Percentiles rank a stretch among this genome's conserved stretches.
These are phyloP conservation scores for Hyaloperonospora brassicae DNA, from an alignment of 352 stramenopile genomes.

Conservation along the genomic window DNA sequence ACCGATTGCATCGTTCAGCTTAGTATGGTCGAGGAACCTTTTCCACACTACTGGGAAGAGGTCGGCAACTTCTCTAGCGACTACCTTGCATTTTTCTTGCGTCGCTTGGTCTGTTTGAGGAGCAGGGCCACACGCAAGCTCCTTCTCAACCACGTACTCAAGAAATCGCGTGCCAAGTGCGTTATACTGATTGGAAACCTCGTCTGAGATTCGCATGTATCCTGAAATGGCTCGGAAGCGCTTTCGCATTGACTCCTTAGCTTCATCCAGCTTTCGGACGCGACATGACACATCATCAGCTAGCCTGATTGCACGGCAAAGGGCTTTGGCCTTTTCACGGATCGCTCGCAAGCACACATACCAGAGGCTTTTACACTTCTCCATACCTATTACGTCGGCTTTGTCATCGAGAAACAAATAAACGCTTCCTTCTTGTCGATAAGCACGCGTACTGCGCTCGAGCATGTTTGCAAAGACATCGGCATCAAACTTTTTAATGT, in stretches of 20 bases:
- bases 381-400: conserved; percentile 65
- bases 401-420: conserved; percentile 60
- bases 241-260: conserved; percentile 31
- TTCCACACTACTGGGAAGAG: conserved; percentile 72
- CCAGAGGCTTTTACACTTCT: conserved; percentile 82
- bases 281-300: not conserved
- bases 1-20: conserved; percentile 34
- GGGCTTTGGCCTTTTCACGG: conserved; percentile 72
- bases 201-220: conserved; percentile 44
- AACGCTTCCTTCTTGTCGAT: conserved; percentile 67
- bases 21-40: conserved; percentile 46
- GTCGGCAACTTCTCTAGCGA: conserved; percentile 35
- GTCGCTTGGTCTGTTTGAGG: conserved; percentile 12
- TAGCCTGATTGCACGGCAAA: conserved; percentile 21
- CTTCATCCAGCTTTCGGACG: conserved; percentile 7
- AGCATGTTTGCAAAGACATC: conserved; percentile 29
- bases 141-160: conserved; percentile 40
- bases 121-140: conserved; percentile 24
- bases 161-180: conserved; percentile 55
- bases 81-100: conserved; percentile 25
- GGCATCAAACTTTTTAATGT: conserved; percentile 38
- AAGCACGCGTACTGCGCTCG: conserved; percentile 35
- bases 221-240: conserved; percentile 49
- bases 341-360: conserved; percentile 84
- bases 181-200: conserved; percentile 33